A percentile compares a stretch with the other conserved stretches of the same genome.
Evolutionary conservation across 352 stramenopile genomes (phyloP).

Genomic region (Plasmopara halstedii): DNA sequence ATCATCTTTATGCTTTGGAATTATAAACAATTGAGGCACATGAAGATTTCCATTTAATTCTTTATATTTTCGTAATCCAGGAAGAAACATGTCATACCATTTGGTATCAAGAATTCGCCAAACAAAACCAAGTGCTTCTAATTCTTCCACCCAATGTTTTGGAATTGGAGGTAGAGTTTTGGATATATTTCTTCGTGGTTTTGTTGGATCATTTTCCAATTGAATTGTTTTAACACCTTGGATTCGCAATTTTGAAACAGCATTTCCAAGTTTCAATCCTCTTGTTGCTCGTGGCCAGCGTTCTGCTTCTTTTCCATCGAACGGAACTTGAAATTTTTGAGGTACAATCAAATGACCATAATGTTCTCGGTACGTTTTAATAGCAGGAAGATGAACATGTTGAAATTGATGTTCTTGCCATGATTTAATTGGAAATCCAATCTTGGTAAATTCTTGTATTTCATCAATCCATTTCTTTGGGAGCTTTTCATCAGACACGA

Average conservation of each 20-base stretch:
- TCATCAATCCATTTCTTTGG: slow-evolving; percentile 23
- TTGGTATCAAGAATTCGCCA: slow-evolving; percentile 82
- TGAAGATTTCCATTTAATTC: slow-evolving; percentile 50
- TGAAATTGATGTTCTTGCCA: slow-evolving; percentile 66
- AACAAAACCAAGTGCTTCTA: slow-evolving; percentile 89
- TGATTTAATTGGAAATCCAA: slow-evolving; percentile 49
- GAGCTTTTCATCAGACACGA: slow-evolving; percentile 17
- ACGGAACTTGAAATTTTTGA: slow-evolving; percentile 86
- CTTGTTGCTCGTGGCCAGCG: slow-evolving; percentile 75
- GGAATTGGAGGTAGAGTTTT: slow-evolving; percentile 31
- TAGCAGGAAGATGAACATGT: slow-evolving; percentile 54
- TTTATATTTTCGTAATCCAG: slow-evolving; percentile 43
- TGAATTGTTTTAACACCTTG: too few species aligned
- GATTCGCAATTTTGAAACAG: slow-evolving; percentile 86
- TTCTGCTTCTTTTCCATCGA: slow-evolving; percentile 15
- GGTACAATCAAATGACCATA: slow-evolving; percentile 89
- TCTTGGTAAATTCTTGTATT: slow-evolving; percentile 25
- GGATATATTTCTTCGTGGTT: too few species aligned
- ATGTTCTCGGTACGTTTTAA: slow-evolving; percentile 69
- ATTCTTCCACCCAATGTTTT: slow-evolving; percentile 47
- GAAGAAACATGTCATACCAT: slow-evolving; percentile 62
- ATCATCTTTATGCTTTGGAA: slow-evolving; percentile 30
- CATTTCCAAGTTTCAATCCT: slow-evolving; percentile 78
- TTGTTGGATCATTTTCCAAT: too few species aligned
- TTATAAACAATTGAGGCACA: slow-evolving; percentile 53